A percentile compares a stretch with the other conserved stretches of the same genome.
Evolutionary conservation across 768 basidiomycete species (phyloP).

Genomic region (Clitopilus hobsonii): DNA sequence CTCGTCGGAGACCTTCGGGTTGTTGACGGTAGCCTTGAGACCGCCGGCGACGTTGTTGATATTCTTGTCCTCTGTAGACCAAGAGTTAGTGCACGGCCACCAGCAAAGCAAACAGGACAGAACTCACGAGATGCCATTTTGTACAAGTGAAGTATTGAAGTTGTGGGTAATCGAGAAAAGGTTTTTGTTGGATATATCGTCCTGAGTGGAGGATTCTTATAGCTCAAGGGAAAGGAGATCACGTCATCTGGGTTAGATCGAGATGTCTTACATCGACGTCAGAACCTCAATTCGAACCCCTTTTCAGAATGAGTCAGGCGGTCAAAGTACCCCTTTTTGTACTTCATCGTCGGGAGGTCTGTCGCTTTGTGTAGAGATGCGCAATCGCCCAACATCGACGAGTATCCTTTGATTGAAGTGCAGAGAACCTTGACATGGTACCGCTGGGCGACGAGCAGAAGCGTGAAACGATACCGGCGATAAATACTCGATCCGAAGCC

Average conservation of each 20-base stretch:
- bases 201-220: no score
- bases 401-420: no score
- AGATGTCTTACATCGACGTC: neutral
- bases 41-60: slow-evolving; percentile 47
- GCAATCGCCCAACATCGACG: no score
- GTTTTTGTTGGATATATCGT: neutral
- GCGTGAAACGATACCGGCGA: no score
- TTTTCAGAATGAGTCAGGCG: neutral
- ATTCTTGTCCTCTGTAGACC: slow-evolving; percentile 24
- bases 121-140: slow-evolving; percentile 1
- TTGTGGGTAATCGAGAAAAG: neutral
- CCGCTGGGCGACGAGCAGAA: no score
- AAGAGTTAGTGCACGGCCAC: neutral
- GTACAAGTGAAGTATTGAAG: neutral
- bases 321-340: neutral
- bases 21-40: slow-evolving; percentile 48
- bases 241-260: neutral
- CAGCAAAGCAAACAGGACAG: neutral
- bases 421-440: no score
- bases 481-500: no score
- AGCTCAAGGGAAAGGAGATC: neutral
- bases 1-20: slow-evolving; percentile 48
- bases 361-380: no score
- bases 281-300: neutral
- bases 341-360: neutral